phyloP scores from a whole-genome alignment of 164 flowering plant genomes.

The Litsea cubeba region DNA sequence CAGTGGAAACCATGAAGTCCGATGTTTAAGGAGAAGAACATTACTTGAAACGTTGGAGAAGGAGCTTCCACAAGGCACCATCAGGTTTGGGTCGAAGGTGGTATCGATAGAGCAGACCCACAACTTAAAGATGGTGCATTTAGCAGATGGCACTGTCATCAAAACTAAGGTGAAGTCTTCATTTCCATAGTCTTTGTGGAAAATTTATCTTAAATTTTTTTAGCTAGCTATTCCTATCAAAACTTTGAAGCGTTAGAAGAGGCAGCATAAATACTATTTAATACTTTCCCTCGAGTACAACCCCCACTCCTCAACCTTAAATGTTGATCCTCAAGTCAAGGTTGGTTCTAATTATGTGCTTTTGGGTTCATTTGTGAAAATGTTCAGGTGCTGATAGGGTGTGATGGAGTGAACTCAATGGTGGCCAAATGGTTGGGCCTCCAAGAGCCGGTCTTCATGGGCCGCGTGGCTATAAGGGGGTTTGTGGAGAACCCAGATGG shows the following conservation, averaged over 20 bases:
- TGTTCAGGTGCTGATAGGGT: conserved; percentile 41
- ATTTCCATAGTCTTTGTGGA: too few relatives aligned
- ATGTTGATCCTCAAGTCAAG: too few relatives aligned
- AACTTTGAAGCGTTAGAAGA: too few relatives aligned
- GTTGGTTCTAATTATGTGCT: too few relatives aligned
- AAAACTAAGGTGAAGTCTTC: conserved; percentile 41
- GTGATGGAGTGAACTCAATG: conserved; percentile 55
- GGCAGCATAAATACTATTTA: too few relatives aligned
- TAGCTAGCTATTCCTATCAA: too few relatives aligned
- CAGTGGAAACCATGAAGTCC: conserved; percentile 37
- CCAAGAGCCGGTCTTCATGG: conserved; percentile 22
- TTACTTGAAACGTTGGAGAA: conserved; percentile 49
- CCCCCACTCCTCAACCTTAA: too few relatives aligned
- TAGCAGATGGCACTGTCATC: conserved; percentile 54
- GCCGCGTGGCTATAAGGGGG: conserved; percentile 42
- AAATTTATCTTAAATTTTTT: too few relatives aligned
- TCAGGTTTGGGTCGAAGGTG: conserved; percentile 61
- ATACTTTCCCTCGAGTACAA: too few relatives aligned
- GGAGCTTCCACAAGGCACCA: conserved; percentile 60
- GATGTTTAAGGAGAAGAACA: conserved; percentile 43
- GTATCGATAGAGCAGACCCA: conserved; percentile 49
- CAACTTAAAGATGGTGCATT: conserved; percentile 42
- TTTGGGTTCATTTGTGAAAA: conserved; percentile 5
- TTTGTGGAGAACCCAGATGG: conserved; percentile 17
- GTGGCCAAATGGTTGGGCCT: conserved; percentile 44